Percentiles rank a stretch among this genome's conserved stretches.
These are phyloP conservation scores for Aurantiochytrium sp. DNA, from an alignment of 108 stramenopile genomes.

Conservation along the genomic window DNA sequence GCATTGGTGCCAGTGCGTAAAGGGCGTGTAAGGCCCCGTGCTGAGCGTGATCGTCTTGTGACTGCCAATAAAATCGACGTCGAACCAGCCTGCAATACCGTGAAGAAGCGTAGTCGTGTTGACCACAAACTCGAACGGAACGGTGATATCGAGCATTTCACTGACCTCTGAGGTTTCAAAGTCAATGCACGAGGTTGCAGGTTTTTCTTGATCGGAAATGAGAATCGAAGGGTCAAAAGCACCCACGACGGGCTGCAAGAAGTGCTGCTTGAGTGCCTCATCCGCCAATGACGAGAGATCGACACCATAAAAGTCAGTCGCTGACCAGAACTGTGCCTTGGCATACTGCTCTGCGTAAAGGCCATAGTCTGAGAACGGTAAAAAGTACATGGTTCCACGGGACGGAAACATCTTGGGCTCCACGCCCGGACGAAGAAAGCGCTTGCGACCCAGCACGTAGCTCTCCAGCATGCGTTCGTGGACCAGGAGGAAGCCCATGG, in stretches of 20 bases:
- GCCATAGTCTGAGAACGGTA: slow-evolving; percentile 44
- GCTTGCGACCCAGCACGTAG: slow-evolving; percentile 46
- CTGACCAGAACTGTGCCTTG: slow-evolving; percentile 48
- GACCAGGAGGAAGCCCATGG: slow-evolving; percentile 60
- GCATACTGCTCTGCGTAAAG: slow-evolving; percentile 39
- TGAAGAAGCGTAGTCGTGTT: slow-evolving; percentile 47
- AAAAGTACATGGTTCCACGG: slow-evolving; percentile 36
- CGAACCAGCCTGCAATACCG: slow-evolving; percentile 59
- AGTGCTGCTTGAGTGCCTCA: slow-evolving; percentile 40
- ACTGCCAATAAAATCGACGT: slow-evolving; percentile 48
- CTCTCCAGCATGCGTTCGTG: slow-evolving; percentile 64
- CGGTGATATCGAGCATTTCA: slow-evolving; percentile 28
- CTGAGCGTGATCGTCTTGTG: slow-evolving; percentile 19
- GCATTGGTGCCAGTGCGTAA: slow-evolving; percentile 60
- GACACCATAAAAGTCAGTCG: slow-evolving; percentile 49
- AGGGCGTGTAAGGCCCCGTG: slow-evolving; percentile 38
- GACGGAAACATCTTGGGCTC: slow-evolving; percentile 44
- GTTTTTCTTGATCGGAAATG: slow-evolving; percentile 13
- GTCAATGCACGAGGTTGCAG: slow-evolving; percentile 26
- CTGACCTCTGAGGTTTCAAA: slow-evolving; percentile 27
- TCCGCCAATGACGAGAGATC: slow-evolving; percentile 35
- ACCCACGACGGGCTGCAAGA: slow-evolving; percentile 56
- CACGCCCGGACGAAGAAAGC: slow-evolving; percentile 50
- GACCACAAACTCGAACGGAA: slow-evolving; percentile 30
- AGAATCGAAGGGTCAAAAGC: slow-evolving; percentile 37